Conservation (phyloP, 163 green algal species). For the Chlorella variabilis region DNA sequence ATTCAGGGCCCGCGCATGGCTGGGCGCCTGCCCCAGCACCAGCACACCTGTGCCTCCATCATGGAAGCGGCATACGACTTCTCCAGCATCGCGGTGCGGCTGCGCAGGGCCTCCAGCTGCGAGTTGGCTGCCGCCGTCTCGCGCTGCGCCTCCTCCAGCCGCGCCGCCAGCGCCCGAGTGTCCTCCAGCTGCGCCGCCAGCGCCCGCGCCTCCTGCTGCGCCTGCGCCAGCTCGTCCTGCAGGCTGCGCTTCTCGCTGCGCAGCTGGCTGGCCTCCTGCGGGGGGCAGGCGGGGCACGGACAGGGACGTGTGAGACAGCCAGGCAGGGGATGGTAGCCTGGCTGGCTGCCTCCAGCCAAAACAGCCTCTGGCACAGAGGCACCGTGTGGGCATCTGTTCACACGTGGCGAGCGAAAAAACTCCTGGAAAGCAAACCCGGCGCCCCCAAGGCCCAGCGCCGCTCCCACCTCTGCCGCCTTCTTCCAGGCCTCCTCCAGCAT, state of each 20-base stretch:
- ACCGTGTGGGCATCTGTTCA: too few relatives aligned
- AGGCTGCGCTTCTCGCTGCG: conserved; percentile 3
- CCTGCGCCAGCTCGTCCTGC: background rate
- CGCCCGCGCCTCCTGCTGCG: conserved; percentile 3
- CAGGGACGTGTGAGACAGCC: background rate
- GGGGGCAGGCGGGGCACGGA: too few relatives aligned
- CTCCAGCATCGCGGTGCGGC: conserved; percentile 18
- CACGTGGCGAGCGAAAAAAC: too few relatives aligned
- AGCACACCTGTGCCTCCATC: background rate
- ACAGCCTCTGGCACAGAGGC: too few relatives aligned
- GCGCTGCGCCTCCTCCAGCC: background rate
- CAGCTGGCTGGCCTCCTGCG: conserved; percentile 18
- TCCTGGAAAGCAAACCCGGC: too few relatives aligned
- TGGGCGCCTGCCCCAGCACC: background rate
- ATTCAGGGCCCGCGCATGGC: too few relatives aligned
- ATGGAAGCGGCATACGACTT: background rate
- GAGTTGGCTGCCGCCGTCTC: background rate
- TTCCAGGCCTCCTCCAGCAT: conserved; percentile 3
- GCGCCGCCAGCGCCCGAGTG: background rate
- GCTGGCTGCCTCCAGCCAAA: too few relatives aligned
- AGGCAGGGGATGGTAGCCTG: too few relatives aligned
- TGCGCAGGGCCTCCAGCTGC: background rate
- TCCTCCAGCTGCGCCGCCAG: conserved; percentile 16
- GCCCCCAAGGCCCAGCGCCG: background rate
- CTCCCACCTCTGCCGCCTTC: background rate